Evolutionary conservation across 176 grass and related monocot species (phyloP).

Genomic region (Bonia amplexicaulis): DNA sequence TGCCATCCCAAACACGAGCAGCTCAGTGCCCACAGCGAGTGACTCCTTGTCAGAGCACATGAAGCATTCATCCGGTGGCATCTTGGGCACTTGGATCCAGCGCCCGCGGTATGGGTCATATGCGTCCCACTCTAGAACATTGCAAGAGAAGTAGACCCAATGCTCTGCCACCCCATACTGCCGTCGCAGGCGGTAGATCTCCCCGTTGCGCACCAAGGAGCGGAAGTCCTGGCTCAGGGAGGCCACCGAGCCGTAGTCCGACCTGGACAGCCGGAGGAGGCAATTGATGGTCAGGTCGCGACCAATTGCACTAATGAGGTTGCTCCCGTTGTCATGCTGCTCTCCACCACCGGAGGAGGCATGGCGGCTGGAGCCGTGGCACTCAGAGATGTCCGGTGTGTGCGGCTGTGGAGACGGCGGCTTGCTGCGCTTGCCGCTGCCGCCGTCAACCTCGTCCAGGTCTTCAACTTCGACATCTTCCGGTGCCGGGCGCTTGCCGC

Average conservation of each 20-base stretch:
- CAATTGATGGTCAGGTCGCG: constrained; percentile 78
- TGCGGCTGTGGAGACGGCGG: constrained; percentile 68
- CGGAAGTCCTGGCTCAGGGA: constrained; percentile 75
- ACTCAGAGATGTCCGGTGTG: constrained; percentile 70
- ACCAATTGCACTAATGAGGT: constrained; percentile 66
- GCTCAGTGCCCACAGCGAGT: constrained; percentile 82
- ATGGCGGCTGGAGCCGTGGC: constrained; percentile 11
- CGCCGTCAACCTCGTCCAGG: constrained; percentile 20
- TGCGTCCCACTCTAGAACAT: constrained; percentile 79
- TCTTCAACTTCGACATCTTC: constrained; percentile 39
- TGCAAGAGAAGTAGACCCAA: constrained; percentile 98
- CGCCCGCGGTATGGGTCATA: constrained; percentile 73
- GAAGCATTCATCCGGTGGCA: constrained; percentile 87
- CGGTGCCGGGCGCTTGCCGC: constrained; percentile 50
- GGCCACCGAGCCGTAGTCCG: constrained; percentile 71
- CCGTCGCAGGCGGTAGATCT: constrained; percentile 75
- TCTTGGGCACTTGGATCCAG: constrained; percentile 83
- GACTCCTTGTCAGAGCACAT: constrained; percentile 95
- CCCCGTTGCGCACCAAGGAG: constrained; percentile 55
- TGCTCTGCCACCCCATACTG: constrained; percentile 61
- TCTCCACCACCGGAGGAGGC: constrained; percentile 9
- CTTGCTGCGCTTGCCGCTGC: constrained; percentile 63
- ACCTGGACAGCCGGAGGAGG: constrained; percentile 69
- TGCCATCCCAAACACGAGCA: constrained; percentile 80
- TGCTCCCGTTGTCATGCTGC: constrained; percentile 28